These are phyloP conservation scores for Fraxinus albicans DNA, from an alignment of 305 asterid species.

Conservation along the genomic window DNA sequence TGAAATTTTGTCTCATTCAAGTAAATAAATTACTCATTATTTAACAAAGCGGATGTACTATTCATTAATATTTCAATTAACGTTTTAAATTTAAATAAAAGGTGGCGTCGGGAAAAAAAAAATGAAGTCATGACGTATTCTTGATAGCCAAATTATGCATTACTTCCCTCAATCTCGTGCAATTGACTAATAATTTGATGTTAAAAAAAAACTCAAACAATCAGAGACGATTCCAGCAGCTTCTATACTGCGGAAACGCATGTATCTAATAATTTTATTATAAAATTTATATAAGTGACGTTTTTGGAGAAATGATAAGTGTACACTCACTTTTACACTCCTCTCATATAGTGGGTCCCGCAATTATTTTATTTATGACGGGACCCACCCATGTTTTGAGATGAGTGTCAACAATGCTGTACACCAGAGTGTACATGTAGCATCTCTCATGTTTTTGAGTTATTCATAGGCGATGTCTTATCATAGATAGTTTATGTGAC, in stretches of 20 bases:
- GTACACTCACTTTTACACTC: no score
- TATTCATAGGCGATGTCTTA: no score
- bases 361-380: no score
- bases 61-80: background rate
- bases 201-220: background rate
- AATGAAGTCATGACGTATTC: background rate
- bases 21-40: background rate
- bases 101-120: background rate
- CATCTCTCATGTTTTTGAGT: no score
- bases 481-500: no score
- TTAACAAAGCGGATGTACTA: background rate
- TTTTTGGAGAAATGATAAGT: no score
- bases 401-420: no score
- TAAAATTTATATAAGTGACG: no score
- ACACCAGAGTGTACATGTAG: no score
- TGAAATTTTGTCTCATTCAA: conserved; percentile 17
- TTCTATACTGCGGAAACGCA: background rate
- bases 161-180: background rate
- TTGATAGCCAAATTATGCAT: background rate
- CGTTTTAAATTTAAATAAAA: background rate
- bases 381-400: no score
- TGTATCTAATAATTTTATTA: background rate
- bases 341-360: no score
- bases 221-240: background rate
- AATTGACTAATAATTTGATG: background rate